phyloP scores from a whole-genome alignment of 2,329 filamentous ascomycete genomes.

The Ilyonectria sp. region DNA sequence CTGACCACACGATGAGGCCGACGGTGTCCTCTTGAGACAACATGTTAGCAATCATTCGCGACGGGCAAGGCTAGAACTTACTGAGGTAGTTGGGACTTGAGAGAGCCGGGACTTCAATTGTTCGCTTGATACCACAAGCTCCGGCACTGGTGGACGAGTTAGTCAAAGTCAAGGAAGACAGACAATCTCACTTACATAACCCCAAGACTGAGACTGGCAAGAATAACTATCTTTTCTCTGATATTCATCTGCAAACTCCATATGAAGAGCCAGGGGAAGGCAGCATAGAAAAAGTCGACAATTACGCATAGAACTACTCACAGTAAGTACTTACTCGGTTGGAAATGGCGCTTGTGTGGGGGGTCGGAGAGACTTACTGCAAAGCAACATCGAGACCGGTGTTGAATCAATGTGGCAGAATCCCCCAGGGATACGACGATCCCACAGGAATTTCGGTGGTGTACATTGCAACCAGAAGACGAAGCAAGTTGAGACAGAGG shows the following conservation, averaged over 20 bases:
- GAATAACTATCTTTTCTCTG: slow-evolving; percentile 62
- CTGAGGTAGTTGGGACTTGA: slow-evolving; percentile 43
- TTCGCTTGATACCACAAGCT: slow-evolving; percentile 49
- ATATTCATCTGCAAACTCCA: slow-evolving; percentile 61
- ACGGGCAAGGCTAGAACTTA: slow-evolving; percentile 9
- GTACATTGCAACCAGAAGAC: slow-evolving; percentile 39
- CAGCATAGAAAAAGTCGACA: slow-evolving; percentile 57
- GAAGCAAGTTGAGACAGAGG: slow-evolving; percentile 35
- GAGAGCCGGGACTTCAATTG: slow-evolving; percentile 48
- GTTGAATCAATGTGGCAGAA: slow-evolving; percentile 37
- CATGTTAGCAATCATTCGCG: slow-evolving; percentile 13
- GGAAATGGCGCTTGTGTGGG: too few species aligned
- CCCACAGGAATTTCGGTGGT: slow-evolving; percentile 41
- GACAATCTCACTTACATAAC: slow-evolving; percentile 52
- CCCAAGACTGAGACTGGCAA: slow-evolving; percentile 59
- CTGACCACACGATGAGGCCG: slow-evolving; percentile 55
- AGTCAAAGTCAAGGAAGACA: too few species aligned
- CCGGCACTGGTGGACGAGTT: slow-evolving; percentile 39
- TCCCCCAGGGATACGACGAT: slow-evolving; percentile 34
- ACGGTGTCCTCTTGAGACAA: slow-evolving; percentile 52
- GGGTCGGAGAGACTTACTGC: slow-evolving; percentile 21
- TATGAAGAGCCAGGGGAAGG: slow-evolving; percentile 61
- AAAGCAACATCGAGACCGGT: slow-evolving; percentile 41
- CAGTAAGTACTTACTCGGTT: background rate
- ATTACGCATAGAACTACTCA: slow-evolving; percentile 45